Conservation (phyloP, 768 basidiomycete species). For the Tricholomella constricta region DNA sequence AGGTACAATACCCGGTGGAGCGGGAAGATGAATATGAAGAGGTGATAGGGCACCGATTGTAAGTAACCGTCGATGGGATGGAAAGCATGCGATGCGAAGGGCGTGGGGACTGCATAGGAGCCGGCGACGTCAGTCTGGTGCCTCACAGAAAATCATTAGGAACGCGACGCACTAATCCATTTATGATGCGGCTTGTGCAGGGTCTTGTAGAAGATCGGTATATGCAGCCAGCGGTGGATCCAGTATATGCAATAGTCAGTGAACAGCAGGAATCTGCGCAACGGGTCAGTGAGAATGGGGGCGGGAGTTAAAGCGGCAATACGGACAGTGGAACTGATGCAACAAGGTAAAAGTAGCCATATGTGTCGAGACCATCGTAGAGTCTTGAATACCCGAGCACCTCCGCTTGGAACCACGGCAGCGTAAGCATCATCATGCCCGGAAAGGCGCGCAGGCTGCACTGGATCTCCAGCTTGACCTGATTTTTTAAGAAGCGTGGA, state of each 20-base stretch:
- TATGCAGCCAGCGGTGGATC: conserved; percentile 91
- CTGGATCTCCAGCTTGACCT: conserved; percentile 80
- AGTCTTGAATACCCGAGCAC: conserved; percentile 81
- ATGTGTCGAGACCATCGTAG: conserved; percentile 78
- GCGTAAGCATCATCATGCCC: conserved; percentile 75
- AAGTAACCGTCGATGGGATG: conserved; percentile 93
- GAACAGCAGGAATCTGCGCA: conserved; percentile 69
- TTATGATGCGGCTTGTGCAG: conserved; percentile 99
- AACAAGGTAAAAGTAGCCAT: conserved; percentile 73
- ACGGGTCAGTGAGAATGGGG: background rate
- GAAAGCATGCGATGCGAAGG: conserved; percentile 97
- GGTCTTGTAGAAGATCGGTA: conserved; percentile 83
- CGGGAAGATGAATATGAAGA: conserved; percentile 90
- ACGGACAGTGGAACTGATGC: conserved; percentile 72
- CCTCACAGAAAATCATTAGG: background rate
- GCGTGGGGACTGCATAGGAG: conserved; percentile 77
- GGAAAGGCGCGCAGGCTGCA: conserved; percentile 79
- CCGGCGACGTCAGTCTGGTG: conserved; percentile 2
- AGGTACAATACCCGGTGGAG: conserved; percentile 85
- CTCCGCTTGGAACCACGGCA: conserved; percentile 95
- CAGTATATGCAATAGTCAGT: conserved; percentile 97
- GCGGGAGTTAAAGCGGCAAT: background rate
- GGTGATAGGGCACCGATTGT: conserved; percentile 94
- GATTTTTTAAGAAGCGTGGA: conserved; percentile 90
- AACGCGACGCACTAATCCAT: conserved; percentile 80